Evolutionary conservation across 805 yeast species (phyloP), one percentile per base, ranked within the genome.

Genomic region (Torulaspora gathmanii): DNA sequence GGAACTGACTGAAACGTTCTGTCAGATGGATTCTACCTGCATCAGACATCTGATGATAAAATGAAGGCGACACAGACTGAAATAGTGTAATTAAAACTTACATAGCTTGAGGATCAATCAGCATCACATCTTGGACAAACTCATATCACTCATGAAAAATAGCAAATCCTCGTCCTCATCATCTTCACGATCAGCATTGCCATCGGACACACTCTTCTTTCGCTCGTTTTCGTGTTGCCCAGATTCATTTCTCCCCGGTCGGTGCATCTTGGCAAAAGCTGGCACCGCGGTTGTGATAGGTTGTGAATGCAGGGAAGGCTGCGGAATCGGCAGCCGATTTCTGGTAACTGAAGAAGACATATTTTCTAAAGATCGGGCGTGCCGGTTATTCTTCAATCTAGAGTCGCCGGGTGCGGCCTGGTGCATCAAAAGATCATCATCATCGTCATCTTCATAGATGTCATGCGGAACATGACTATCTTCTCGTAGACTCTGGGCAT

Each of bases 81-180:
- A 15, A 3, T 31, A 15, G 8, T 23, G 11, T 22, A 15, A 34
- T n/a, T 20, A 20, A 34, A 22, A 29, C 33, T 3, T 31, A 31
- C 34, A 8, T 31, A 31, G 34, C 34, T 13, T 16, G 4, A 31
- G 7, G 34, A 31, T 15, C 34, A 15, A 15, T 31, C 17, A 16
- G 34, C 17, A 16, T 37, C 39, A 47, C 27, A 37, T 44, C 44
- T 60, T 55, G 7, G 71, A 64, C 12, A 75, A 57, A 56, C 76
- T 78, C 86, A 82, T 82, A 56, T 82, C 88, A 58, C 87, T 82
- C 88, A 81, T 82, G 17, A 85, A 76, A 61, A 82, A 81, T 37
- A 82, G 64, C 46, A 83, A 65, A 41, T 82, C 86, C 50, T 81
- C 87, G 44, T 82, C 86, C 19, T 78, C 84, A 26, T 78, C 82